Base-by-base conservation (phyloP, 2,329 filamentous ascomycete genomes). In the Drechslerella dactyloides region DNA sequence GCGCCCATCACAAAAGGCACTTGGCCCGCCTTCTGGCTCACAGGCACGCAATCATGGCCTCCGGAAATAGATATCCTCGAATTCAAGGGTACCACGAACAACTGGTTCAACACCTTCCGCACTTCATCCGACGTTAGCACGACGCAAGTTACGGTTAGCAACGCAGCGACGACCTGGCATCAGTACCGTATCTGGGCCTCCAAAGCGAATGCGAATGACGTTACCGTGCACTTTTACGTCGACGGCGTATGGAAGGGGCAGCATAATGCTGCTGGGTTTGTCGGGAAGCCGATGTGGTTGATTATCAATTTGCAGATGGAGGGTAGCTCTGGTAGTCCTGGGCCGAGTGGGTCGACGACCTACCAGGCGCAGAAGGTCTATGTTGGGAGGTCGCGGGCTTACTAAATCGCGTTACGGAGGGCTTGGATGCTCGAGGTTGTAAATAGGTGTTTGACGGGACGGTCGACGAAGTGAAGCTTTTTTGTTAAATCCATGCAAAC, bases 11-110 rank as follows among this genome's bases (percentile, higher is more conserved):
- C 76, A 0, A 77, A 75, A 1, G 77, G 77, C 8, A 85, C 84
- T 0, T 86, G 85, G 85, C 84, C 85, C 0, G 85, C 85, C 0
- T 86, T 86, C 74, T 86, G 84, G 85, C 77, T 86, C 13, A 85
- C 84, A 1, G 84, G 80, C 0, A 83, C 84, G 0, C 76, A 83
- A 50, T 80, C 81, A 0, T 86, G 85, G 85, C 85, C 84, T 15
- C 85, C 85, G 0, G 85, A 86, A 80, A 82, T 86, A 62, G 85
- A 86, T 75, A 81, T 86, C 78, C 84, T 84, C 0, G 85, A 86
- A 77, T 86, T 85, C 85, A 86, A 86, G 76, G 85, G 85, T n/a
- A 80, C 77, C 35, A 84, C 84, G 15, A 82, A 84, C 75, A 83
- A 85, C 69, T 82, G 80, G 33, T 85, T 85, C 78, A 85, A 85